Base-by-base conservation (phyloP, 2,329 filamentous ascomycete species). In the Alternaria incomplexa region DNA sequence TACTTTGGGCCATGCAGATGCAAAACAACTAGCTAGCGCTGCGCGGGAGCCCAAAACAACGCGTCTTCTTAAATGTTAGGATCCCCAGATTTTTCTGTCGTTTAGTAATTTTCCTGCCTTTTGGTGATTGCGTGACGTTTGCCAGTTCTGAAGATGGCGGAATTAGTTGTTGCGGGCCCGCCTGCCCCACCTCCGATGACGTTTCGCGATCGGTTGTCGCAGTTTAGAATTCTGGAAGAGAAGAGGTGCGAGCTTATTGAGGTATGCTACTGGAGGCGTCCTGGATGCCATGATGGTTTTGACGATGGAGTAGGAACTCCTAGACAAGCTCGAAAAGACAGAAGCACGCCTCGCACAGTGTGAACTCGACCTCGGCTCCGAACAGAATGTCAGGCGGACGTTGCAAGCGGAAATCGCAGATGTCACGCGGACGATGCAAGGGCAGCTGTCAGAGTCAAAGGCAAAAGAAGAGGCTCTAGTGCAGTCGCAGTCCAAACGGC, bases 271-370 rank as follows among this genome's bases (percentile, higher is more conserved):
- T 52, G n/a, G 3, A 10, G 6, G 10, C 28, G 15, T 36, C 30
- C 6, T 40, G 32, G 13, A 15, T 8, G 5, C 7, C 20, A 46
- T 10, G 28, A 15, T 12, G 23, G n/a, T 46, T 20, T 46, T 63
- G 28, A 63, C 56, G 12, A 12, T 32, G 10, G 23, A 20, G 11
- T 56, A 78, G 77, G 77, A 80, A 69, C 64, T 80, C 26, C 64
- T 80, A 2, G 77, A 78, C 45, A 80, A 79, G 55, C 75, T 80
- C 26, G 77, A 80, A 57, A 77, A 77, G 61, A 74, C 73, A 23
- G 77, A 80, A 67, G 72, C 75, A 52, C 73, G 69, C 58, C 76
- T 80, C 36, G 61, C 73, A 56, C 77, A 79, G 46, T 78, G 75
- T 22, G 75, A 78, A 66, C 73, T 80, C 20, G 77, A 80, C 51